Conservation (phyloP, 805 yeast species). For the Starmerella kuoi region DNA sequence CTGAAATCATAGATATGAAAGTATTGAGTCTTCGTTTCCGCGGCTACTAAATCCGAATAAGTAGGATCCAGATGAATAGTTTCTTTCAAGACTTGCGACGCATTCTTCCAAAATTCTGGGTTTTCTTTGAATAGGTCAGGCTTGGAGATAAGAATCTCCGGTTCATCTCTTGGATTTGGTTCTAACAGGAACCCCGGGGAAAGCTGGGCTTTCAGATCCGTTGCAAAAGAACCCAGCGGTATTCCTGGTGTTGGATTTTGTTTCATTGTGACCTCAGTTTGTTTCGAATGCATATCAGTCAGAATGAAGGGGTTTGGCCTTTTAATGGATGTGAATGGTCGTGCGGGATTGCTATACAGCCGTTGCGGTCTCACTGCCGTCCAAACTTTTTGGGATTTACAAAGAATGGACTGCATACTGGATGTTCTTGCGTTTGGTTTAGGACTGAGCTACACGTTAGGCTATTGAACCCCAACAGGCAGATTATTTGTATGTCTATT, state of each 20-base stretch:
- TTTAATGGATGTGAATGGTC: neutral
- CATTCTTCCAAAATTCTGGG: slow-evolving; percentile 21
- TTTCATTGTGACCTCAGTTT: slow-evolving; percentile 19
- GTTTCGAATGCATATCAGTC: slow-evolving; percentile 3
- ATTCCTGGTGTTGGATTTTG: slow-evolving; percentile 14
- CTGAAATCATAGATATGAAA: slow-evolving; percentile 67
- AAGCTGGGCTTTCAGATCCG: slow-evolving; percentile 8
- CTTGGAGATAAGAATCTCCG: slow-evolving; percentile 15
- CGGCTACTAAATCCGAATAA: slow-evolving; percentile 25
- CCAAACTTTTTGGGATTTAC: no score
- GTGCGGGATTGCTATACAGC: no score
- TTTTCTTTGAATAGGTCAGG: slow-evolving; percentile 20
- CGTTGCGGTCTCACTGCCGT: no score
- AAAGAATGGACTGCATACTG: no score
- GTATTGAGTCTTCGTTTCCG: slow-evolving; percentile 35
- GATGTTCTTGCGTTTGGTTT: no score
- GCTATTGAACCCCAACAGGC: no score
- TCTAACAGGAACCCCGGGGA: slow-evolving; percentile 18
- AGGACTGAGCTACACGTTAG: no score
- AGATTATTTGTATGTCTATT: no score
- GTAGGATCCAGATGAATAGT: slow-evolving; percentile 25
- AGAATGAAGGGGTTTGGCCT: slow-evolving; percentile 6
- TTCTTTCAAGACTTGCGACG: slow-evolving; percentile 19
- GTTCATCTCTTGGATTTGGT: slow-evolving; percentile 18
- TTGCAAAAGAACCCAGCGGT: slow-evolving; percentile 24